These are phyloP conservation scores for Begonia peltatifolia DNA, from an alignment of 306 rosid genomes.

Conservation along the genomic window DNA sequence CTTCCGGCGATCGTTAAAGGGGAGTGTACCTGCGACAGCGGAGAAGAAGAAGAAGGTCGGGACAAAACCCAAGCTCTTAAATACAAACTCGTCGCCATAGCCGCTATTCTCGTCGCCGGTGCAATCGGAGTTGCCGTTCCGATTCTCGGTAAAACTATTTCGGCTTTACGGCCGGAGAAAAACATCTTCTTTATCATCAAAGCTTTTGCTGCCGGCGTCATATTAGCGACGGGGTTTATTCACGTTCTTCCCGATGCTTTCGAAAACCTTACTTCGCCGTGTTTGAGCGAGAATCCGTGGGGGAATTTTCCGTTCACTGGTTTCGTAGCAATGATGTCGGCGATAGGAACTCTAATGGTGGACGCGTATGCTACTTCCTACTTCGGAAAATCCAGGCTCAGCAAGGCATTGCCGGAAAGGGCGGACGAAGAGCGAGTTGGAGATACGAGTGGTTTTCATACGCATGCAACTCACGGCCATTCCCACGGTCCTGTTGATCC, in stretches of 20 bases:
- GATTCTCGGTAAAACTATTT: slow-evolving; percentile 34
- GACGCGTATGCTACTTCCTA: slow-evolving; percentile 61
- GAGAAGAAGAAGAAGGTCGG: too few species aligned
- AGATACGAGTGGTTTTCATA: slow-evolving; percentile 15
- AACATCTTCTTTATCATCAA: slow-evolving; percentile 43
- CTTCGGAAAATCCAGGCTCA: slow-evolving; percentile 15
- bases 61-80: too few species aligned
- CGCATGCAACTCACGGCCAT: slow-evolving; percentile 59
- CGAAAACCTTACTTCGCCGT: slow-evolving; percentile 21
- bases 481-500: too few species aligned
- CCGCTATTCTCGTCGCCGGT: slow-evolving; percentile 36
- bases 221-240: slow-evolving; percentile 60
- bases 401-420: background rate
- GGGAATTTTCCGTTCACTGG: slow-evolving; percentile 63
- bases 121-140: slow-evolving; percentile 53
- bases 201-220: slow-evolving; percentile 75
- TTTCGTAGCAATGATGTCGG: slow-evolving; percentile 66
- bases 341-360: slow-evolving; percentile 61
- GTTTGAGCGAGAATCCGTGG: slow-evolving; percentile 40
- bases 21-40: slow-evolving; percentile 33
- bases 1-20: slow-evolving; percentile 17
- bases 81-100: too few species aligned
- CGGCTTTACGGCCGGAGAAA: slow-evolving; percentile 42
- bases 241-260: slow-evolving; percentile 73
- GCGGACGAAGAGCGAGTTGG: slow-evolving; percentile 13